Base-by-base conservation (phyloP, 176 grass and related monocot species). In the Otatea glauca region DNA sequence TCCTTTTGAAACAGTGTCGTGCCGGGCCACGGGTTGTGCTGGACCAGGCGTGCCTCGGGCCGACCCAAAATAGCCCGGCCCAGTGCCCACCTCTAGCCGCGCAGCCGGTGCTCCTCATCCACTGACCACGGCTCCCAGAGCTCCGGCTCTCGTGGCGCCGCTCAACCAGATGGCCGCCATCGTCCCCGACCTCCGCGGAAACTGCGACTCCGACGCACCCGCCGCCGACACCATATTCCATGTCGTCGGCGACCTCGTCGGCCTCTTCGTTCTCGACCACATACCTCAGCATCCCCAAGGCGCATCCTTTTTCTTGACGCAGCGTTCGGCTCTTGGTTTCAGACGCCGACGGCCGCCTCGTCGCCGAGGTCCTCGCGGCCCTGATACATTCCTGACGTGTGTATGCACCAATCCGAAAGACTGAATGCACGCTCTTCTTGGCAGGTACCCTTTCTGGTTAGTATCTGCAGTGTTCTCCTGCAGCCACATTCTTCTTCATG, bases 311-410 rank as follows among this genome's bases (percentile, higher is more conserved):
- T 60, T 9, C 56, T 24, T 24, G n/a, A 24, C 21, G 3, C 5
- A 11, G 21, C 1, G 9, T 24, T 9, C 58, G 1, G 4, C 23
- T 60, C 58, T 5, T 24, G 9, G 58, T 25, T 24, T 0, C n/a
- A 5, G 0, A 10, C 9, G 9, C 4, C 9, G 4, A 11, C 9
- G 3, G n/a, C 0, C 4, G 4, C 58, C n/a, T 25, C 0, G 3
- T 25, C 2, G 9, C n/a, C 4, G 3, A 60, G n/a, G 58, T n/a
- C n/a, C 9, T 58, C 7, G 2, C 0, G 18, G 2, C 6, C 18
- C 2, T 55, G 7, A 18, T 21, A 55, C 2, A 21, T 21, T 55
- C 6, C 51, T 18, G 17, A 54, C 51, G 0, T 54, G 0, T 54
- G 1, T 54, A 54, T 0, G 6, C 17, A 54, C 17, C 17, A 20